Percentiles rank a stretch among this genome's conserved stretches.
These are phyloP conservation scores for Usnea hakonensis DNA, from an alignment of 495 filamentous ascomycete genomes.

Conservation along the genomic window DNA sequence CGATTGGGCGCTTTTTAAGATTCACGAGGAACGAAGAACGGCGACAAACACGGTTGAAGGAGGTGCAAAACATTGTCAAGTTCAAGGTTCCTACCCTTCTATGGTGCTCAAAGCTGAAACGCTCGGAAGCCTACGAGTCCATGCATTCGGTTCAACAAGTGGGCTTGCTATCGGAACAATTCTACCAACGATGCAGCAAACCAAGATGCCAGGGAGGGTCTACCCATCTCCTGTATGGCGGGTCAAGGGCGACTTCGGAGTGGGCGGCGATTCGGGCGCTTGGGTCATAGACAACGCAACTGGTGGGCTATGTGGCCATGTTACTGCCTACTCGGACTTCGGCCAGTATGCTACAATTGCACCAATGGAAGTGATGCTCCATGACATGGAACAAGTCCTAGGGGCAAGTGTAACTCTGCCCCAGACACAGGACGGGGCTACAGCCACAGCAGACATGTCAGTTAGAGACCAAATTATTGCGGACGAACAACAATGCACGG, in stretches of 20 bases:
- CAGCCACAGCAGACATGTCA: slow-evolving; percentile 1
- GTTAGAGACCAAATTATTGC: slow-evolving; percentile 2
- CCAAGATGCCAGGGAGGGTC: slow-evolving; percentile 73
- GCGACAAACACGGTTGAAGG: slow-evolving; percentile 56
- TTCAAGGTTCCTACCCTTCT: slow-evolving; percentile 26
- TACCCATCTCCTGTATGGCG: slow-evolving; percentile 78
- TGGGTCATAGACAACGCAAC: slow-evolving; percentile 81
- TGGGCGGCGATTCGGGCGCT: slow-evolving; percentile 85
- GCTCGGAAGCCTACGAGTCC: slow-evolving; percentile 66
- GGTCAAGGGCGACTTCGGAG: slow-evolving; percentile 64
- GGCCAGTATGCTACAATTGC: slow-evolving; percentile 77
- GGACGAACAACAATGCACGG: neutral
- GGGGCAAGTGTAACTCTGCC: slow-evolving; percentile 33
- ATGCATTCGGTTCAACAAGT: slow-evolving; percentile 85
- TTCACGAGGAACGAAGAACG: slow-evolving; percentile 63
- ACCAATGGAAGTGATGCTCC: slow-evolving; percentile 84
- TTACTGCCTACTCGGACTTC: slow-evolving; percentile 74
- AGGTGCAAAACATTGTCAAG: slow-evolving; percentile 31
- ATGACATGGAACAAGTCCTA: slow-evolving; percentile 74
- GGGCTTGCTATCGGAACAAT: slow-evolving; percentile 74
- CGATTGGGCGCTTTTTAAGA: slow-evolving; percentile 89
- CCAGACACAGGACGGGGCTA: slow-evolving; percentile 7
- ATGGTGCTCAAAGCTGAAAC: slow-evolving; percentile 31
- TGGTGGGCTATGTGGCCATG: slow-evolving; percentile 80
- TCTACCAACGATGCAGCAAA: slow-evolving; percentile 62